Percentiles rank a stretch among this genome's conserved stretches.
Conservation (phyloP, 108 stramenopile species). For the Skeletonema menzelii region DNA sequence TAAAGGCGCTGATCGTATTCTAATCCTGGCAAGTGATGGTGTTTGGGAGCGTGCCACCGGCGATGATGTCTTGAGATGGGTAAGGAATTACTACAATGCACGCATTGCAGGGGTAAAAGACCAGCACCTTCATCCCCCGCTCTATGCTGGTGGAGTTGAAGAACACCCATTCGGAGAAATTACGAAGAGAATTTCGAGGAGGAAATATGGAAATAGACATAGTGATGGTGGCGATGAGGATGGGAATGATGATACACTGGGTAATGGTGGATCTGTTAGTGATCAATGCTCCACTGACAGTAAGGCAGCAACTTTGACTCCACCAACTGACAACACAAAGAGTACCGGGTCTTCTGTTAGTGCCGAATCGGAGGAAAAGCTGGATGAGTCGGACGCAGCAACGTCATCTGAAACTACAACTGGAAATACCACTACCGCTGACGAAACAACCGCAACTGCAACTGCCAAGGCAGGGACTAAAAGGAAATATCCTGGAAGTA, state of each 20-base stretch:
- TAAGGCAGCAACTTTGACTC: not conserved
- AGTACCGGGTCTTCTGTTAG: not conserved
- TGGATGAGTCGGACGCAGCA: conserved; percentile 25
- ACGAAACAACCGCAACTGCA: conserved; percentile 5
- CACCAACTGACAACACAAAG: not conserved
- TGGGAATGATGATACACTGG: conserved; percentile 1
- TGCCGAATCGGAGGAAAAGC: conserved; percentile 4
- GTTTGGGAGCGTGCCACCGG: conserved; percentile 85
- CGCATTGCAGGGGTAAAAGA: conserved; percentile 64
- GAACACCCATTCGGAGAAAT: conserved; percentile 30
- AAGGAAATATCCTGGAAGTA: conserved; percentile 41
- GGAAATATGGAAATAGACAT: conserved; percentile 10
- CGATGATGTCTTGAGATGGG: conserved; percentile 74
- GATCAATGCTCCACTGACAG: not conserved
- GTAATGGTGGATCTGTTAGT: conserved; percentile 5
- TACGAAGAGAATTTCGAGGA: conserved; percentile 19
- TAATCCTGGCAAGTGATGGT: conserved; percentile 84
- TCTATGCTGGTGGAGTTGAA: conserved; percentile 6
- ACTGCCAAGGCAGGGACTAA: conserved; percentile 23
- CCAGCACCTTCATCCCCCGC: conserved; percentile 21
- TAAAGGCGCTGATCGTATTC: conserved; percentile 68
- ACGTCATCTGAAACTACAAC: conserved; percentile 28
- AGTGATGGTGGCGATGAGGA: conserved; percentile 9
- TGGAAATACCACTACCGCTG: conserved; percentile 18
- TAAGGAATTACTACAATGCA: conserved; percentile 71